These are phyloP conservation scores for Bipolaris zeicola DNA, from an alignment of 2,329 filamentous ascomycete species.

Conservation along the genomic window DNA sequence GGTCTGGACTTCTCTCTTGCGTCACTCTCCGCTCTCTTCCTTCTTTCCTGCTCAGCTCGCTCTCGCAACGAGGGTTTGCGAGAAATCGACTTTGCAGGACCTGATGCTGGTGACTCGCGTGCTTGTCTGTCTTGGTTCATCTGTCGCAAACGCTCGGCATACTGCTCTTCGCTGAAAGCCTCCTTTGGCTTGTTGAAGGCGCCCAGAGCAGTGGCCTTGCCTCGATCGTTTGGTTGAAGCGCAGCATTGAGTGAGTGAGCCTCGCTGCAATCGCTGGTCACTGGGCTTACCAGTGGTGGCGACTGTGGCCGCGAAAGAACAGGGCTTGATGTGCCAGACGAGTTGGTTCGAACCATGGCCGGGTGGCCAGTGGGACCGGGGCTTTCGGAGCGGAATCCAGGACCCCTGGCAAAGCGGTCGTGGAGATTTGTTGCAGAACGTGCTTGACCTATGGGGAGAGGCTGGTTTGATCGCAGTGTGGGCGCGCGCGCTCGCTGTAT, in stretches of 20 bases:
- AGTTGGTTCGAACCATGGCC: constrained; percentile 42
- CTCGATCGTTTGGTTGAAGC: constrained; percentile 75
- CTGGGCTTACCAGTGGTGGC: constrained; percentile 67
- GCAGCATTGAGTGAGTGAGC: constrained; percentile 63
- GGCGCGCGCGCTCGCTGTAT: constrained; percentile 64
- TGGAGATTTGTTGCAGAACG: constrained; percentile 56
- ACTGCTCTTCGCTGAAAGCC: constrained; percentile 84
- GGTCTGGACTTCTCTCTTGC: constrained; percentile 32
- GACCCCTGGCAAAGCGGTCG: constrained; percentile 50
- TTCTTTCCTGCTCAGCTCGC: constrained; percentile 44
- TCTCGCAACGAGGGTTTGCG: constrained; percentile 39
- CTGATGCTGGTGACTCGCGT: constrained; percentile 34
- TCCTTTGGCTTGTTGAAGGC: constrained; percentile 74
- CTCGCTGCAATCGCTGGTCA: constrained; percentile 76
- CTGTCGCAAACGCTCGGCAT: constrained; percentile 78
- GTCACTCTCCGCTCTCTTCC: constrained; percentile 37
- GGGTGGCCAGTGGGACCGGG: constrained; percentile 52
- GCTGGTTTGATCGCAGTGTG: constrained; percentile 59
- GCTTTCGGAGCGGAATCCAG: constrained; percentile 53
- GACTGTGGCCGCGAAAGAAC: constrained; percentile 49
- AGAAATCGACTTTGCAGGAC: constrained; percentile 28
- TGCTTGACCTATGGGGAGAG: constrained; percentile 50
- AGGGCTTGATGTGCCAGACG: constrained; percentile 47
- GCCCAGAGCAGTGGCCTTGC: constrained; percentile 78
- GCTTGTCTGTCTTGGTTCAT: constrained; percentile 76